phyloP scores from a whole-genome alignment of 2,329 filamentous ascomycete genomes.

The Claviceps sp. region DNA sequence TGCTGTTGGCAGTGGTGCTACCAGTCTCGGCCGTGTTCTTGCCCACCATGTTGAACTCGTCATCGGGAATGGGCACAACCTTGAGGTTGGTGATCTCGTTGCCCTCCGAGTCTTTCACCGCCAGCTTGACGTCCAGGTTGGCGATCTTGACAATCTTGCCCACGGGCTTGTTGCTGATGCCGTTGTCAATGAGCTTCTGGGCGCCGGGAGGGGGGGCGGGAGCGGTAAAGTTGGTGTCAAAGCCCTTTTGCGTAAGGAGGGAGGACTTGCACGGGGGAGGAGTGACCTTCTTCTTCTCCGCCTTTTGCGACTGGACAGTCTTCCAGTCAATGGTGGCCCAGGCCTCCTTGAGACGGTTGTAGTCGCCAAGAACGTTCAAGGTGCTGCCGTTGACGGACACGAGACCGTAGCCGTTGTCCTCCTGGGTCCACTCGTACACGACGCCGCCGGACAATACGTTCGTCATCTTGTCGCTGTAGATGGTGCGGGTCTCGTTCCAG shows the following conservation, averaged over 20 bases:
- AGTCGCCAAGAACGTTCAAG: slow-evolving; percentile 49
- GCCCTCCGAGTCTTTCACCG: slow-evolving; percentile 27
- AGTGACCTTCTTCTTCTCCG: slow-evolving; percentile 32
- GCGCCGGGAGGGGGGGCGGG: slow-evolving; percentile 55
- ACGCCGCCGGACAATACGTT: slow-evolving; percentile 59
- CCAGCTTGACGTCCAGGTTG: slow-evolving; percentile 42
- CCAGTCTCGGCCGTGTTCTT: slow-evolving; percentile 26
- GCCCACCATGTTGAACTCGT: slow-evolving; percentile 32
- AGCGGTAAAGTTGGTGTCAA: slow-evolving; percentile 69
- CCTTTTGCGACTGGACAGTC: slow-evolving; percentile 49
- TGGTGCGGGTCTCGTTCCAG: slow-evolving; percentile 61
- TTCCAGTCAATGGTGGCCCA: slow-evolving; percentile 62
- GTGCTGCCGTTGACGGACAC: slow-evolving; percentile 47
- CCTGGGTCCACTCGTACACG: slow-evolving; percentile 70
- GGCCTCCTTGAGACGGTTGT: slow-evolving; percentile 60
- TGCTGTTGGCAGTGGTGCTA: slow-evolving; percentile 9
- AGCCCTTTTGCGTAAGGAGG: slow-evolving; percentile 54
- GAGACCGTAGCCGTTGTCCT: slow-evolving; percentile 52
- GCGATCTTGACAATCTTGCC: slow-evolving; percentile 58
- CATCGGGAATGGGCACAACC: slow-evolving; percentile 30
- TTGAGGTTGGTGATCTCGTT: slow-evolving; percentile 30
- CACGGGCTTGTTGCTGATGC: slow-evolving; percentile 49
- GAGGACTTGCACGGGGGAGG: slow-evolving; percentile 50
- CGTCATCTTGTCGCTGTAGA: slow-evolving; percentile 61
- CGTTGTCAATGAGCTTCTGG: slow-evolving; percentile 60